Percentiles rank a stretch among this genome's conserved stretches.
phyloP scores from a whole-genome alignment of 2,329 filamentous ascomycete genomes.

The Neopestalotiopsis clavispora region DNA sequence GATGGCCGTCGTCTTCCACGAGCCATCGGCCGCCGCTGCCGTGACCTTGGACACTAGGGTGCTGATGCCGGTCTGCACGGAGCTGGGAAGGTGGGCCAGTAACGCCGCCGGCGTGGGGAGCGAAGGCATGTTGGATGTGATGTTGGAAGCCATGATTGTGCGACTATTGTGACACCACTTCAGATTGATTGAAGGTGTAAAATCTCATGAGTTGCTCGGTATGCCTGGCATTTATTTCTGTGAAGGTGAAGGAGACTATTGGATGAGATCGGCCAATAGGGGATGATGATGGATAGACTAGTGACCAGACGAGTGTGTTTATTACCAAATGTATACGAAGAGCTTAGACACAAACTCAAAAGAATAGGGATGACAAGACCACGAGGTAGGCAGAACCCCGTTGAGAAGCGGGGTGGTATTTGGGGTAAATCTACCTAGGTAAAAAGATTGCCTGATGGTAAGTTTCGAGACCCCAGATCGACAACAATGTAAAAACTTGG shows the following conservation, averaged over 20 bases:
- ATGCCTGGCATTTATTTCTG: background rate
- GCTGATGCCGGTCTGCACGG: conserved; percentile 14
- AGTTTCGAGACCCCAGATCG: background rate
- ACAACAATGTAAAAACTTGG: background rate
- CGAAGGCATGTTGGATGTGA: conserved; percentile 3
- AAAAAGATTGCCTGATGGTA: background rate
- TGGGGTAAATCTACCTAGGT: background rate
- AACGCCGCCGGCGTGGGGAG: background rate
- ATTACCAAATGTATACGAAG: background rate
- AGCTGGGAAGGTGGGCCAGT: background rate
- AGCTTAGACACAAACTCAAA: background rate
- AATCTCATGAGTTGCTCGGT: background rate
- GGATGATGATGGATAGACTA: background rate
- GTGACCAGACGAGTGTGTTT: background rate
- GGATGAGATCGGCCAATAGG: background rate
- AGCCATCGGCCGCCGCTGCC: conserved; percentile 7
- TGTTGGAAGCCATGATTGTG: conserved; percentile 1
- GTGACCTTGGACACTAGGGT: conserved; percentile 12
- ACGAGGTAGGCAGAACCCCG: background rate
- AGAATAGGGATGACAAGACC: background rate
- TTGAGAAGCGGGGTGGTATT: background rate
- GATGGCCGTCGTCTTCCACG: conserved; percentile 27
- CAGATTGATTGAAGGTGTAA: background rate
- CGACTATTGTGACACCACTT: background rate
- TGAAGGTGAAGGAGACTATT: background rate